Evolutionary conservation across 495 filamentous ascomycete species (phyloP).

Genomic region (Xylaria bambusicola): DNA sequence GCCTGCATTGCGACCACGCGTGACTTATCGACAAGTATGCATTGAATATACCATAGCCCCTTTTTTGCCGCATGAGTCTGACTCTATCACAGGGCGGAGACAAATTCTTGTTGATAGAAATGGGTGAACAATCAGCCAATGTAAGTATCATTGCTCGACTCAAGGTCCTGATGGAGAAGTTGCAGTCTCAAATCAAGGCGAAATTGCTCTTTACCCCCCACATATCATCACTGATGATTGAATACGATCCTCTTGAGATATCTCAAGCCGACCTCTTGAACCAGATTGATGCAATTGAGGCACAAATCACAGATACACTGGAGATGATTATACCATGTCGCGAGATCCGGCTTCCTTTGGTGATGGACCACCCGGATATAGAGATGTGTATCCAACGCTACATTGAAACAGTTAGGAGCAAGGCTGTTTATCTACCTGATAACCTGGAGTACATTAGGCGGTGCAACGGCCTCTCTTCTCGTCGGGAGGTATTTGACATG

Average conservation of each 20-base stretch:
- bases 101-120: constrained; percentile 56
- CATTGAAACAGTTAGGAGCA: constrained; percentile 57
- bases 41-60: not conserved
- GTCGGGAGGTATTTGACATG: constrained; percentile 43
- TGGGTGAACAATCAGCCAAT: constrained; percentile 39
- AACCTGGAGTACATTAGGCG: constrained; percentile 57
- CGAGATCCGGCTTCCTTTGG: constrained; percentile 55
- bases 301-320: not conserved
- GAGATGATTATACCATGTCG: constrained; percentile 44
- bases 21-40: constrained; percentile 5
- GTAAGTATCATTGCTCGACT: constrained; percentile 13
- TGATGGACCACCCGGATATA: constrained; percentile 51
- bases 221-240: constrained; percentile 21
- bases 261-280: constrained; percentile 34
- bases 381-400: constrained; percentile 53
- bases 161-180: constrained; percentile 19
- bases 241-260: constrained; percentile 33
- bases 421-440: constrained; percentile 58
- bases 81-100: constrained; percentile 49
- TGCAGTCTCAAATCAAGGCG: constrained; percentile 7
- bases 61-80: not conserved
- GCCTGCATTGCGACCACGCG: not conserved
- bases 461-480: constrained; percentile 55
- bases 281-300: constrained; percentile 16
- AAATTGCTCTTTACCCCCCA: constrained; percentile 18